Evolutionary conservation across 129 eudicot genomes (phyloP), one percentile per base, ranked within the genome.

Genomic region (Tanacetum coccineum): DNA sequence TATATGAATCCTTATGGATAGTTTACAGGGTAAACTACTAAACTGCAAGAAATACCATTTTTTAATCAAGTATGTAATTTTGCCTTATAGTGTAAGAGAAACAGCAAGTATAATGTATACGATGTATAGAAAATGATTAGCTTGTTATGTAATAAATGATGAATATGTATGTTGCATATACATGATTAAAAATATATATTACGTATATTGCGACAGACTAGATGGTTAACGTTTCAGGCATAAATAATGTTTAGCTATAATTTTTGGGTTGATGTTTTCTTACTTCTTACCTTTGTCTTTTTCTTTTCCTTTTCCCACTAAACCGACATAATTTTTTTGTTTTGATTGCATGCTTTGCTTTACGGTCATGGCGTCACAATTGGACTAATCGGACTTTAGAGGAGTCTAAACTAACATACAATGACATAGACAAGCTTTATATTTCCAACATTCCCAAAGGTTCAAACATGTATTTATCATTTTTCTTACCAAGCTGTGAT

Each of bases 341-440:
- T 25, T 92, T 92, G 13, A 83, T 88, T 32, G 84, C 92, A 26
- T 63, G 80, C 75, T 73, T 81, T 74, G 87, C 96, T 63, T 88
- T 85, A 61, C 87, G 13, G 73, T 85, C 32, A 58, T 88, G 92
- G 96, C 79, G 64, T 92, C 96, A 7, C 28, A 88, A 88, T 77
- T 81, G 81, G 81, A 88, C 96, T 8, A 82, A 84, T 53, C 72
- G 45, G 54, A 85, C 92, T 62, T 72, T 88, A 64, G 82, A 85
- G 72, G 66, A 53, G 30, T 84, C 87, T 8, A 60, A 82, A 40
- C 58, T 88, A 51, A 80, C 84, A 50, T 88, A 75, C 70, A 84
- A 82, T 71, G 78, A 78, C 53, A 72, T 88, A 59, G 96, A 88
- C 84, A 88, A 88, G 79, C 96, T 88, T 73, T 88, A 91, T n/a